phyloP scores from a whole-genome alignment of 1,284 basidiomycete genomes.

The Tilletia indica region DNA sequence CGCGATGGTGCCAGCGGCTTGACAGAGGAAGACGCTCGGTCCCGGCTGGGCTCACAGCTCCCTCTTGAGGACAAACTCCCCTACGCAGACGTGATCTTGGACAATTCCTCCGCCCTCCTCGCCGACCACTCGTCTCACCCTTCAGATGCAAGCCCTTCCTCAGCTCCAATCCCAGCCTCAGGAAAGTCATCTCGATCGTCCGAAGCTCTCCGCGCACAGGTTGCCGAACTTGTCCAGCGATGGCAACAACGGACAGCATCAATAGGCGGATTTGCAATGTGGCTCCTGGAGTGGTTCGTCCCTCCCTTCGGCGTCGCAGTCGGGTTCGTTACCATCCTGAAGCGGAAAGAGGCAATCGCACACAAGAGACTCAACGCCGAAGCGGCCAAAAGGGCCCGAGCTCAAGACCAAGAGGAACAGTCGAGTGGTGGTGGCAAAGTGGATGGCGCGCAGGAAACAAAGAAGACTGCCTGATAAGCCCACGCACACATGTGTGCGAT shows the following conservation, averaged over 20 bases:
- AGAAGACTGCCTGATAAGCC: no score
- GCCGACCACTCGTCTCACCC: slow-evolving; percentile 17
- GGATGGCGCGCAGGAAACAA: no score
- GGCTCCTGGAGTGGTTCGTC: slow-evolving; percentile 70
- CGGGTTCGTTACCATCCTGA: slow-evolving; percentile 47
- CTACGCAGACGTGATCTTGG: slow-evolving; percentile 82
- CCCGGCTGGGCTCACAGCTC: slow-evolving; percentile 77
- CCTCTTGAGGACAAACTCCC: slow-evolving; percentile 74
- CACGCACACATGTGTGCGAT: no score
- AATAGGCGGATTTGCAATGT: slow-evolving; percentile 67
- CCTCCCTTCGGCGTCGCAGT: slow-evolving; percentile 69
- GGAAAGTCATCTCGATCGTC: slow-evolving; percentile 5
- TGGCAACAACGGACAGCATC: slow-evolving; percentile 58
- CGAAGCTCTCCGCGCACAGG: slow-evolving; percentile 61
- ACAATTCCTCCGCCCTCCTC: slow-evolving; percentile 74
- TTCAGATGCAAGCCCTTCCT: slow-evolving; percentile 23
- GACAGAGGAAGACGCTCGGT: slow-evolving; percentile 62
- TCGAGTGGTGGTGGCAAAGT: not conserved
- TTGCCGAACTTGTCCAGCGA: slow-evolving; percentile 66
- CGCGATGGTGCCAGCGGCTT: slow-evolving; percentile 56
- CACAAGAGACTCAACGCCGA: slow-evolving; percentile 16
- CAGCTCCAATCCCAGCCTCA: not conserved
- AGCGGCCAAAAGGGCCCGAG: not conserved
- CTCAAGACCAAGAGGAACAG: not conserved
- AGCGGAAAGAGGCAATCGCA: not conserved